phyloP scores from a whole-genome alignment of 1,284 basidiomycete genomes.

The Leccinum pachyderme region DNA sequence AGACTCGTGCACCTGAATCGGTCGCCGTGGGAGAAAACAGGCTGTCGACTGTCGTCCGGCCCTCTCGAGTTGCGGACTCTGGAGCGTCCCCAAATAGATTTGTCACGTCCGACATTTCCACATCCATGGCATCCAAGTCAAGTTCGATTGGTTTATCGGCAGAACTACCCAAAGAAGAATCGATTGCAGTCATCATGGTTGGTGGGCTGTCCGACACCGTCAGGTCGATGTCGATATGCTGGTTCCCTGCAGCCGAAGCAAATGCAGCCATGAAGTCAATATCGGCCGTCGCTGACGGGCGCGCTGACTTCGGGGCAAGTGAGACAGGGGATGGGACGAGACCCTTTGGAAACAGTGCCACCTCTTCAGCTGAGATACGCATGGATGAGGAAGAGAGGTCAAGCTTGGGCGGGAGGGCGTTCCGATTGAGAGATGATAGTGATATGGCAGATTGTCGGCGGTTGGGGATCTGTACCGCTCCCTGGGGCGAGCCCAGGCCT shows the following conservation, averaged over 20 bases:
- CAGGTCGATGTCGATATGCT: conserved; percentile 45
- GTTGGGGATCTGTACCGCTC: conserved; percentile 26
- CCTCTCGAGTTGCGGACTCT: conserved; percentile 35
- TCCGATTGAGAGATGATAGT: conserved; percentile 71
- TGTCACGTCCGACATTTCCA: conserved; percentile 53
- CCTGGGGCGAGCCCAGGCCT: conserved; percentile 30
- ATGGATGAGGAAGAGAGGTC: conserved; percentile 68
- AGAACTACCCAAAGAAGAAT: conserved; percentile 50
- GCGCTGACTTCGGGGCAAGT: conserved; percentile 72
- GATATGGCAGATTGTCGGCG: conserved; percentile 74
- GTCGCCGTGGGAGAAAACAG: conserved; percentile 45
- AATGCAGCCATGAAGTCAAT: conserved; percentile 64
- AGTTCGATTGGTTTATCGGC: conserved; percentile 80
- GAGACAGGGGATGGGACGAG: conserved; percentile 69
- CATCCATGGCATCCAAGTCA: conserved; percentile 66
- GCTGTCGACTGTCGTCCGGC: conserved; percentile 35
- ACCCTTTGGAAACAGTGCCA: conserved; percentile 52
- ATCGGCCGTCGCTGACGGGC: conserved; percentile 51
- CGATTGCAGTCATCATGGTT: conserved; percentile 34
- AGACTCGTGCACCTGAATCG: conserved; percentile 15
- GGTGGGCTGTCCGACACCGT: conserved; percentile 29
- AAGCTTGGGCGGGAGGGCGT: conserved; percentile 65
- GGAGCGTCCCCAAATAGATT: conserved; percentile 51
- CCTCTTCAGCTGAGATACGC: conserved; percentile 60
- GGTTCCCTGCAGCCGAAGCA: conserved; percentile 37